Evolutionary conservation across 2,329 filamentous ascomycete genomes (phyloP).

Genomic region (Xylaria sp.): DNA sequence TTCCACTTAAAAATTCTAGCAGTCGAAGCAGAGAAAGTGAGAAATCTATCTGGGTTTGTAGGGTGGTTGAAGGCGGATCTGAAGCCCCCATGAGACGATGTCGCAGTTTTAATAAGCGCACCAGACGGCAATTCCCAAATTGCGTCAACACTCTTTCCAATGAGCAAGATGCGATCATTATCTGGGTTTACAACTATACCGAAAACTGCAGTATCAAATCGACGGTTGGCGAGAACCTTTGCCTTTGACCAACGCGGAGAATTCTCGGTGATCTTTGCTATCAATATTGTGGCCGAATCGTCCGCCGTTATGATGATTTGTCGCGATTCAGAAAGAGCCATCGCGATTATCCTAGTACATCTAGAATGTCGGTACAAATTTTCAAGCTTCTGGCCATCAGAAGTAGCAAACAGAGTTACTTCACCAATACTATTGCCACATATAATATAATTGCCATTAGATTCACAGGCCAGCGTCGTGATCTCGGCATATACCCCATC

Average conservation of each 20-base stretch:
- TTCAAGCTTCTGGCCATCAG: too few relatives aligned
- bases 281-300: conserved; percentile 44
- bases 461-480: conserved; percentile 35
- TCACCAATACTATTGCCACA: conserved; percentile 5
- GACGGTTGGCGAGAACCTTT: conserved; percentile 34
- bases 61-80: conserved; percentile 26
- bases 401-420: too few relatives aligned
- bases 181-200: conserved; percentile 36
- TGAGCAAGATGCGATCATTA: conserved; percentile 42
- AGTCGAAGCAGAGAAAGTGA: conserved; percentile 26
- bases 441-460: conserved; percentile 40
- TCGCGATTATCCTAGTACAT: too few relatives aligned
- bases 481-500: conserved; percentile 39
- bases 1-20: conserved; percentile 32
- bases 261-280: conserved; percentile 33
- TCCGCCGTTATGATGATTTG: conserved; percentile 43
- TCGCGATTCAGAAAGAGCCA: too few relatives aligned
- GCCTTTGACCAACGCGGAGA: conserved; percentile 10
- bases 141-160: conserved; percentile 36
- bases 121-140: conserved; percentile 45
- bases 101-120: conserved; percentile 25
- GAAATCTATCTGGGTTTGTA: conserved; percentile 23
- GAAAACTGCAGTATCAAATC: conserved; percentile 35
- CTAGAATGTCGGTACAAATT: too few relatives aligned
- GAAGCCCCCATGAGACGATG: conserved; percentile 25